Evolutionary conservation across 257 asterid genomes (phyloP).

Genomic region (Penstemon newberryi): DNA sequence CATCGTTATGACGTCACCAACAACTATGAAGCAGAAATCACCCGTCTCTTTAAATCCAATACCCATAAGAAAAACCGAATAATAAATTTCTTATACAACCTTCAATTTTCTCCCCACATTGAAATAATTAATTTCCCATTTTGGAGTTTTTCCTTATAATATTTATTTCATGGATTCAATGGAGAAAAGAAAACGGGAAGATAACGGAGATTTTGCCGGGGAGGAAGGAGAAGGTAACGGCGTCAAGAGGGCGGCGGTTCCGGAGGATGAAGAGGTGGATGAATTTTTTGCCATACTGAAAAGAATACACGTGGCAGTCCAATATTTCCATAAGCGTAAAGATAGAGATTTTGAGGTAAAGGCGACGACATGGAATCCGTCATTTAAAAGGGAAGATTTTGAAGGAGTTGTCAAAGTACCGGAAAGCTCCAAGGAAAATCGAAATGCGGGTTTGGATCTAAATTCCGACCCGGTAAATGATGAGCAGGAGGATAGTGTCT

Average conservation of each 20-base stretch:
- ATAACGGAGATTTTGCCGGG: constrained; percentile 3
- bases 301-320: constrained; percentile 40
- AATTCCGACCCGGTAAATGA: constrained; percentile 31
- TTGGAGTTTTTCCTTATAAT: too few species aligned
- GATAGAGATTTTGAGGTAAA: constrained; percentile 11
- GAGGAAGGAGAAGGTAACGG: constrained; percentile 7
- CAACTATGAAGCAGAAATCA: too few species aligned
- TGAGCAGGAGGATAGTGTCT: not conserved
- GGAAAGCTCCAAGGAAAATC: constrained; percentile 3
- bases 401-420: constrained; percentile 14
- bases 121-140: too few species aligned
- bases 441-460: constrained; percentile 27
- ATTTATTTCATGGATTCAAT: too few species aligned
- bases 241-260: constrained; percentile 3
- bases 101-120: too few species aligned
- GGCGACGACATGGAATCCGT: constrained; percentile 24
- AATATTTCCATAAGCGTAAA: constrained; percentile 32
- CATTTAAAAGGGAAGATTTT: constrained; percentile 30
- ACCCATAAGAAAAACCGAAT: too few species aligned
- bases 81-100: too few species aligned
- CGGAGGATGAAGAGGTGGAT: constrained; percentile 54
- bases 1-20: too few species aligned
- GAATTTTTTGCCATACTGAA: constrained; percentile 49
- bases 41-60: too few species aligned
- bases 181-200: constrained; percentile 27